phyloP scores from a whole-genome alignment of 805 yeast genomes.

The Lachancea lanzarotensis region DNA sequence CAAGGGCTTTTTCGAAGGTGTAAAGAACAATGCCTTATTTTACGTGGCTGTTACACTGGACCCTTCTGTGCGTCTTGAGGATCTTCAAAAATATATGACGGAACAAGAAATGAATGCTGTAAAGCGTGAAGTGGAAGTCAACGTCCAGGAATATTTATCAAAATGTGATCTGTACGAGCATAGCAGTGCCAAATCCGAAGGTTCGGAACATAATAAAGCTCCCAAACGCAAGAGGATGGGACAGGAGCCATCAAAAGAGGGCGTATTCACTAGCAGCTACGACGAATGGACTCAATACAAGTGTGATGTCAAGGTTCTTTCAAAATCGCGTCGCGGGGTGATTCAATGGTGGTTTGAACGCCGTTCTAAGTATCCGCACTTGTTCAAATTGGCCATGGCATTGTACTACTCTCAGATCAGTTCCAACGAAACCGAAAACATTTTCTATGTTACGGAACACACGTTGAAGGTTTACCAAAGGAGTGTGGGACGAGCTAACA shows the following conservation, averaged over 20 bases:
- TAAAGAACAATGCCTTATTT: slow-evolving; percentile 5
- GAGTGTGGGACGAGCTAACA: slow-evolving; percentile 4
- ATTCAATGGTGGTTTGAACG: slow-evolving; percentile 10
- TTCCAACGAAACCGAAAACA: slow-evolving; percentile 7
- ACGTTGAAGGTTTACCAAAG: slow-evolving; percentile 3
- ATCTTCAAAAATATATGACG: background rate
- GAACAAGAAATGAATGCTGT: background rate
- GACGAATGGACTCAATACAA: slow-evolving; percentile 2
- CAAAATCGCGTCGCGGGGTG: slow-evolving; percentile 2
- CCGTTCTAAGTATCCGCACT: slow-evolving; percentile 5
- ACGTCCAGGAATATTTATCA: slow-evolving; percentile 3
- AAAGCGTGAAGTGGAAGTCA: slow-evolving; percentile 2
- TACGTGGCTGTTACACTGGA: slow-evolving; percentile 8
- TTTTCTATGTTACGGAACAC: slow-evolving; percentile 4
- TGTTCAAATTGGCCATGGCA: slow-evolving; percentile 9
- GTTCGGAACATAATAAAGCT: background rate
- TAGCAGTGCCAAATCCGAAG: background rate
- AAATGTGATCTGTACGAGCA: slow-evolving; percentile 1
- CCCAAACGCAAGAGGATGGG: slow-evolving; percentile 1
- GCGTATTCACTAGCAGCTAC: slow-evolving; percentile 1
- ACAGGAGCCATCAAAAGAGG: background rate
- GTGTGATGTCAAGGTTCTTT: slow-evolving; percentile 1
- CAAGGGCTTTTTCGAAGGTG: slow-evolving; percentile 4
- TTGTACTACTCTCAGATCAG: slow-evolving; percentile 9
- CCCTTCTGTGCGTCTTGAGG: slow-evolving; percentile 7